Percentiles rank a stretch among this genome's conserved stretches.
phyloP scores from a whole-genome alignment of 2,329 filamentous ascomycete genomes.

The Chrysoporthe austroafricana region DNA sequence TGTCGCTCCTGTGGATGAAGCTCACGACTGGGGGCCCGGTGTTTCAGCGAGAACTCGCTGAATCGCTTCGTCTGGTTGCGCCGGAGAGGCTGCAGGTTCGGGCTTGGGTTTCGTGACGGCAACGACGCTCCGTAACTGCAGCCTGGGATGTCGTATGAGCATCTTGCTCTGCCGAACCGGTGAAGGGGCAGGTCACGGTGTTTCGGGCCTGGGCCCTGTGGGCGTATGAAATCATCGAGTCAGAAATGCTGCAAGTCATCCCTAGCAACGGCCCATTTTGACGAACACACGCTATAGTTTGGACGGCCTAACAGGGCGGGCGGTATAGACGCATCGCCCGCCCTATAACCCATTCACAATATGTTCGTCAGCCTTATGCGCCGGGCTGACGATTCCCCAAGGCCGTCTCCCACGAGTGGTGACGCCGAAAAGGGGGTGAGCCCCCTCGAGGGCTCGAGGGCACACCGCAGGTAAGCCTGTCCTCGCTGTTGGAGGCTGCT shows the following conservation, averaged over 20 bases:
- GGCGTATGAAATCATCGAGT: constrained; percentile 10
- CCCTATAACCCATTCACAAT: neutral
- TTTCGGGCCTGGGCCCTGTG: constrained; percentile 5
- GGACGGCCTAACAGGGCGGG: neutral
- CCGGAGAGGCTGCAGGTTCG: neutral
- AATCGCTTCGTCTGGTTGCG: constrained; percentile 2
- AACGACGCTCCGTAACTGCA: constrained; percentile 2
- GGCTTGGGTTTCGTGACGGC: neutral
- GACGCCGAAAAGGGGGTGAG: neutral
- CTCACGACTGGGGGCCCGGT: constrained; percentile 1
- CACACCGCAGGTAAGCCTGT: neutral
- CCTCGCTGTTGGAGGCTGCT: neutral
- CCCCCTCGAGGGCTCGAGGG: neutral
- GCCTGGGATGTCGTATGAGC: neutral
- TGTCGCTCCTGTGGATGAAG: constrained; percentile 20
- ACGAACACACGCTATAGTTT: neutral
- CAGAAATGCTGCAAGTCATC: constrained; percentile 13
- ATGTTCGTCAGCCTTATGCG: neutral
- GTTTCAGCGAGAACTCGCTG: constrained; percentile 13
- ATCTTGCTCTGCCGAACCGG: neutral
- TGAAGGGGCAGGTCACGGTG: neutral
- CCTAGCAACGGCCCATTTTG: constrained; percentile 2
- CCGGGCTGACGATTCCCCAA: neutral
- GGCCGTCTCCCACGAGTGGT: neutral
- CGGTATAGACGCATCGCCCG: neutral